Evolutionary conservation across 108 stramenopile species (phyloP), one percentile per base, ranked within the genome.

Genomic region (Seminavis robusta): DNA sequence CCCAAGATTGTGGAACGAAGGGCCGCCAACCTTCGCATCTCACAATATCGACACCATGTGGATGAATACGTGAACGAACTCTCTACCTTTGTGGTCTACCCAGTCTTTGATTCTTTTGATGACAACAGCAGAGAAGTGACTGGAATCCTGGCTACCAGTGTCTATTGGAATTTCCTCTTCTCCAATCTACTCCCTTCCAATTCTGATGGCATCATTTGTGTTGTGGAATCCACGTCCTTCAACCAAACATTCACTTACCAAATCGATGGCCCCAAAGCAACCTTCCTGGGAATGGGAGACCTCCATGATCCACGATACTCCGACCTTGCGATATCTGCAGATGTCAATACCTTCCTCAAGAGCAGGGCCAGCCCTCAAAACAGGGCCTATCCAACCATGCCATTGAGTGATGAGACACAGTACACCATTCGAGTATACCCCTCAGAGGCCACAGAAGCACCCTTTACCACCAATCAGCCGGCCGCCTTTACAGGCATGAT

Each of bases 341-440:
- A 37, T 11, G 36, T n/a, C n/a, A n/a, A n/a, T n/a, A n/a, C n/a
- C n/a, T n/a, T n/a, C n/a, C n/a, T n/a, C n/a, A 13, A 37, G 11
- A 13, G 13, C 36, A 37, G 36, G 13, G 11, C 36, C 13, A 37
- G 13, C 36, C 11, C 36, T 11, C 36, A 13, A 37, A 10, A 10
- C 10, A 37, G 13, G 36, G 36, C 36, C 36, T 10, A 37, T 11
- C 10, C 36, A 13, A 10, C 36, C 36, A 10, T 13, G 13, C 13
- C 36, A 13, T 11, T 13, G 36, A 37, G 13, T 10, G 13, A 10
- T 37, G 9, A 10, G 13, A 37, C 39, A 3, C 3, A n/a, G 19
- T 56, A 56, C 38, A 41, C 54, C 0, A 36, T 76, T 15, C 29
- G 17, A 16, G 71, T 80, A 15, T 76, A 76, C 46, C 79, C 79